Evolutionary conservation across 148 eudicot genomes (phyloP), one percentile per base, ranked within the genome.

Genomic region (Euryodendron excelsum): DNA sequence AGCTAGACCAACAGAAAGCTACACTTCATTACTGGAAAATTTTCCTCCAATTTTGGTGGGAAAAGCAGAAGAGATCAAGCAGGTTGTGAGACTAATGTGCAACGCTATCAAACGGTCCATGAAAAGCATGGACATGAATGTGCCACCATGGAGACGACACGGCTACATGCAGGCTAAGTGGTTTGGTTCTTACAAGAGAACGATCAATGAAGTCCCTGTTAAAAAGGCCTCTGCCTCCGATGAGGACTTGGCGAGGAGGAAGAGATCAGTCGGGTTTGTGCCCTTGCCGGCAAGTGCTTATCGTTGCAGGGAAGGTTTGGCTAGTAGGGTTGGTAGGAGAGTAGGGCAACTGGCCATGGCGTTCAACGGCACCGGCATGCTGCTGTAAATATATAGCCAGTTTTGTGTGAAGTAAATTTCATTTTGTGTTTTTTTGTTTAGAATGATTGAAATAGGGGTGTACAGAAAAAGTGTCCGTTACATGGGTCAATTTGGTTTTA

Each of bases 71-170:
- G 78, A 78, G 1, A 83, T 94, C 12, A 91, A 89, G 84, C 85
- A 87, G 68, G 53, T 91, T 25, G 85, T 84, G 68, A 88, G 84
- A 67, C 64, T 89, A 36, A 91, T 94, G 94, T 85, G 84, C 78
- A 67, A 5, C 0, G 92, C 94, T 0, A 85, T 94, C 69, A 94
- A 77, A 77, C 75, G 77, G 53, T 92, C 95, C 3, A 76, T 94
- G 85, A 91, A 89, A 61, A 69, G 69, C 4, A 79, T 36, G 48
- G 81, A 81, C 13, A 69, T 94, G 79, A 76, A 76, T 58, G 80
- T 91, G 81, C 89, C 98, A 27, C 98, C 98, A 0, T 94, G 98
- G 98, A 80, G 97, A 76, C 85, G 89, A 73, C 78, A 78, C 3
- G 80, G 76, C 33, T 94, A 92, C 79, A 78, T 91, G 89, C 83